Evolutionary conservation across 345 rosid genomes (phyloP), one percentile per base, ranked within the genome.

Genomic region (Hibiscus mutabilis): DNA sequence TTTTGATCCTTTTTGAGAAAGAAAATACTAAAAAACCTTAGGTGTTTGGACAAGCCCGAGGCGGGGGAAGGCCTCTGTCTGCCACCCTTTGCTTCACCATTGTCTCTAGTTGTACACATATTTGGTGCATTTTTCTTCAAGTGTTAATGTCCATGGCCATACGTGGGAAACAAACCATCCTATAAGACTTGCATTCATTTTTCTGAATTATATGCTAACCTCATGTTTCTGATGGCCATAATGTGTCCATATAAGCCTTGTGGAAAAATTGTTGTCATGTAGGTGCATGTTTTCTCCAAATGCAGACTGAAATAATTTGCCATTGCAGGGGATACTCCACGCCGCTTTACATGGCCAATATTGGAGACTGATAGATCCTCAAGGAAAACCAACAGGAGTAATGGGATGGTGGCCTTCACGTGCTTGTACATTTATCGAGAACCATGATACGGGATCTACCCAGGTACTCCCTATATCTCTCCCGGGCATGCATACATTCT

Each of bases 381-480:
- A 77, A 65, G 87, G 87, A 47, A 84, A 81, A 73, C 87, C 85
- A 60, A 76, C 87, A 6, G 87, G 85, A 75, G 87, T 84, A 25
- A 77, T 84, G 82, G 87, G 87, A 68, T 84, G 87, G 85, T 84
- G 87, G 87, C 82, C 87, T 15, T 84, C 85, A 1, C 87, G 87
- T 19, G 85, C 87, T 9, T 82, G 78, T 51, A 84, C 85, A 1
- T 84, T 84, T 62, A 60, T 84, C 65, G 87, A 84, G 78, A 84
- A 84, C 74, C 85, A 84, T 72, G 87, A 84, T 44, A 84, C 87
- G 0, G 87, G 87, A 76, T 84, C 85, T 2, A 84, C 87, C 14
- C 87, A 84, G 83, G 86, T 83, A 21, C 65, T 22, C 73, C 69
- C 59, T 24, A 58, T 58, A 13, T 77, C 72, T 46, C 49, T 61